phyloP scores from a whole-genome alignment of 2,329 filamentous ascomycete species.

The Didymella arachidicola region DNA sequence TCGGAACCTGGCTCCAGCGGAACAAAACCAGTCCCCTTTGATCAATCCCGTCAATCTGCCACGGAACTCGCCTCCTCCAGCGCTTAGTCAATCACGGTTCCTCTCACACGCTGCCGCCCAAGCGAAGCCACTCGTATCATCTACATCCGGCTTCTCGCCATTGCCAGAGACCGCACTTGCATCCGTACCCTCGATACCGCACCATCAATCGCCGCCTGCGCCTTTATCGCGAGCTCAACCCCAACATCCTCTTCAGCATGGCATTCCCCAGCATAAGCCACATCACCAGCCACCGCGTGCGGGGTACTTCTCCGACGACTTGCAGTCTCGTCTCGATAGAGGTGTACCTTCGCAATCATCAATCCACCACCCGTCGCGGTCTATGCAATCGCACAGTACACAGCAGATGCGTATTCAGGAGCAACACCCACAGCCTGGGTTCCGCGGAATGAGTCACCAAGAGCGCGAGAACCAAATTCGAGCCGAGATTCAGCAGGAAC shows the following conservation, averaged over 20 bases:
- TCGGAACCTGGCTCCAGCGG: slow-evolving; percentile 56
- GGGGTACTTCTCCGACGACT: slow-evolving; percentile 50
- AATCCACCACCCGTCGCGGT: slow-evolving; percentile 29
- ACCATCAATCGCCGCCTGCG: slow-evolving; percentile 43
- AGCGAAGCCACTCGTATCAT: slow-evolving; percentile 37
- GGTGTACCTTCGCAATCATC: slow-evolving; percentile 42
- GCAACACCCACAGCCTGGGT: slow-evolving; percentile 37
- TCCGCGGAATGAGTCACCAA: slow-evolving; percentile 36
- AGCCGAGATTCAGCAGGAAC: slow-evolving; percentile 42
- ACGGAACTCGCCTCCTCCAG: slow-evolving; percentile 50
- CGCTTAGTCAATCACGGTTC: slow-evolving; percentile 37
- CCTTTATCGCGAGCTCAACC: slow-evolving; percentile 33
- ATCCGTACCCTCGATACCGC: slow-evolving; percentile 38
- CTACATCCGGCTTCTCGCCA: slow-evolving; percentile 30
- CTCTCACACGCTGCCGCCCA: slow-evolving; percentile 46
- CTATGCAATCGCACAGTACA: slow-evolving; percentile 40
- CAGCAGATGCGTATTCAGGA: slow-evolving; percentile 39
- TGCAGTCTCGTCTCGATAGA: slow-evolving; percentile 38
- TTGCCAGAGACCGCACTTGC: slow-evolving; percentile 40
- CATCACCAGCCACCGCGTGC: slow-evolving; percentile 42
- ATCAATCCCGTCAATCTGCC: slow-evolving; percentile 38
- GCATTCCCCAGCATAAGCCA: slow-evolving; percentile 40
- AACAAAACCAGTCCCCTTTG: slow-evolving; percentile 50
- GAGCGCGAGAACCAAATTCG: slow-evolving; percentile 39
- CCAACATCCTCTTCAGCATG: slow-evolving; percentile 41